These are phyloP conservation scores for Thymus quinquecostatus DNA, from an alignment of 257 asterid species.

Conservation along the genomic window DNA sequence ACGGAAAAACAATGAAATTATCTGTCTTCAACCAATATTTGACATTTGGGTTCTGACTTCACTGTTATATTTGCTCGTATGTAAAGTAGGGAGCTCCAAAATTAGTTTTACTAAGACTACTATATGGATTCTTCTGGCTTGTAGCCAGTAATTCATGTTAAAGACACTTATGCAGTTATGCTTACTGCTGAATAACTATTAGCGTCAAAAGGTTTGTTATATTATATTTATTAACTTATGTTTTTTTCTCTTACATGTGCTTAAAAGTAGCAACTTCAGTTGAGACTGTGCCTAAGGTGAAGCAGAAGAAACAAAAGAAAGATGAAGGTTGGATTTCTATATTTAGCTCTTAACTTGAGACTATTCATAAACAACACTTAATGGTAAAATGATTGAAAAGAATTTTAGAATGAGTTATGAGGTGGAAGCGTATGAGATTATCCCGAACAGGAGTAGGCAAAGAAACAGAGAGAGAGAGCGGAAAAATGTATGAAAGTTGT, in stretches of 20 bases:
- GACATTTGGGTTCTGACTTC: constrained; percentile 3
- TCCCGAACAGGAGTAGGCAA: background rate
- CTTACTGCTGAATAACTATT: constrained; percentile 21
- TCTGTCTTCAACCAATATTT: background rate
- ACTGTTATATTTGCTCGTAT: constrained; percentile 12
- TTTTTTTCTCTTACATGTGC: constrained; percentile 18
- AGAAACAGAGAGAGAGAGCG: background rate
- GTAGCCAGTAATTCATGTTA: constrained; percentile 14
- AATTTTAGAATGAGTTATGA: constrained; percentile 11
- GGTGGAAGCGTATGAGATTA: background rate
- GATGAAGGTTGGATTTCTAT: constrained; percentile 60
- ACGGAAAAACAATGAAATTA: constrained; percentile 8
- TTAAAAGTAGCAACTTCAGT: constrained; percentile 40
- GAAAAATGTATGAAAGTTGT: background rate
- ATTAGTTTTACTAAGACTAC: constrained; percentile 21
- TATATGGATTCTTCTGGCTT: constrained; percentile 18
- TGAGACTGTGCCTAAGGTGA: constrained; percentile 57
- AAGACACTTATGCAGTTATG: too few species aligned
- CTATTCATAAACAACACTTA: constrained; percentile 5
- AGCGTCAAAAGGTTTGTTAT: constrained; percentile 1
- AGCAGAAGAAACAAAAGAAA: constrained; percentile 62
- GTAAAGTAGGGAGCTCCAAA: constrained; percentile 14
- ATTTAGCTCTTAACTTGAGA: constrained; percentile 26
- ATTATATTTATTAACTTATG: constrained; percentile 11
- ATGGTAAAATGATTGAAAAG: background rate